phyloP scores from a whole-genome alignment of 768 basidiomycete species.

The Cystofilobasidium capitatum region DNA sequence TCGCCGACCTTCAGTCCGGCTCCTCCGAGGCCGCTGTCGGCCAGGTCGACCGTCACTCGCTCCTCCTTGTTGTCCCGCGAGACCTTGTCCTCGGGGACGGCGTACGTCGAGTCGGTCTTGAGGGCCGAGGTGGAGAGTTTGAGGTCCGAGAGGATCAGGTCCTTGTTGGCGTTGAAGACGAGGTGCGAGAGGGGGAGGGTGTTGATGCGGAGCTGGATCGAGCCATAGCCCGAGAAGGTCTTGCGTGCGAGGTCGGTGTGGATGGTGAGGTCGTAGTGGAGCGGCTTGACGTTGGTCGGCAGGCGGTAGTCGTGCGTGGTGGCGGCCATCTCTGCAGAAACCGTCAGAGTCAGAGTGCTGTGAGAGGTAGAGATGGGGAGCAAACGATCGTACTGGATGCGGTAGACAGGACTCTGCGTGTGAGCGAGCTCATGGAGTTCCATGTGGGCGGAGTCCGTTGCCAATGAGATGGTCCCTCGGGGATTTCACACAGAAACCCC shows the following conservation, averaged over 20 bases:
- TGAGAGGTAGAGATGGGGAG: background rate
- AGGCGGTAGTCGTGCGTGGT: conserved; percentile 7
- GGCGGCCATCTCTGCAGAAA: background rate
- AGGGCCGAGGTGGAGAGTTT: conserved; percentile 52
- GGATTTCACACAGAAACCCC: no score
- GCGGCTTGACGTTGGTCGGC: conserved; percentile 33
- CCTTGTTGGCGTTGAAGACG: conserved; percentile 55
- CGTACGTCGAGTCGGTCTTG: conserved; percentile 41
- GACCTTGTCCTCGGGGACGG: conserved; percentile 44
- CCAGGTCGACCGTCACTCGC: conserved; percentile 55
- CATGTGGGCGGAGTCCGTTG: no score
- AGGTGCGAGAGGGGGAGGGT: conserved; percentile 49
- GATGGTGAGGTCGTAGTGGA: conserved; percentile 68
- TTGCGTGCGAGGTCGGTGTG: conserved; percentile 62
- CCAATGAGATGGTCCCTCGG: no score
- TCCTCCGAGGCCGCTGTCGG: conserved; percentile 53
- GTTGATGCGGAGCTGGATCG: conserved; percentile 48
- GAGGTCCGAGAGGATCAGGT: conserved; percentile 51
- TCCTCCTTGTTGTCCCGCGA: conserved; percentile 55
- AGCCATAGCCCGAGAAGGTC: conserved; percentile 54
- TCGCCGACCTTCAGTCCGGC: conserved; percentile 43
- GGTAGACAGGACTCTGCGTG: no score
- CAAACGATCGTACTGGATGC: no score
- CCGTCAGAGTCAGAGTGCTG: background rate
- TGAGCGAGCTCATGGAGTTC: no score